A percentile compares a stretch with the other conserved stretches of the same genome.
Conservation (phyloP, 495 filamentous ascomycete species). For the Aspergillus olivimuriae region DNA sequence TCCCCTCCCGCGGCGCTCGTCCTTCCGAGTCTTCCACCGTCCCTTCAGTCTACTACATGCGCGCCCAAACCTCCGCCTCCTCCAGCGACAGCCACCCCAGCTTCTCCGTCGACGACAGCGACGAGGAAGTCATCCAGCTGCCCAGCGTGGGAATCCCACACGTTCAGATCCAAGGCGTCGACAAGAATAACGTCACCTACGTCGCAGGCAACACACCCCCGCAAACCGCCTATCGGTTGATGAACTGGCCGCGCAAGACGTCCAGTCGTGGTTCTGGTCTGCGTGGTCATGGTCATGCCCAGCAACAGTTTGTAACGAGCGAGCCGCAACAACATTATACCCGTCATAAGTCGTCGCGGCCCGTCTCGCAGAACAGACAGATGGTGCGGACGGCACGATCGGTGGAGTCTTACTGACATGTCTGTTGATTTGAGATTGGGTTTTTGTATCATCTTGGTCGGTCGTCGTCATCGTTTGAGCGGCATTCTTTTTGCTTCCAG, state of each 20-base stretch:
- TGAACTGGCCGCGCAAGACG: constrained; percentile 27
- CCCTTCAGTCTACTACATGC: constrained; percentile 32
- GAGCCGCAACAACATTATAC: neutral
- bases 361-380: neutral
- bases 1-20: constrained; percentile 10
- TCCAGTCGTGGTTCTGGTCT: neutral
- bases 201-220: constrained; percentile 23
- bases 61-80: constrained; percentile 28
- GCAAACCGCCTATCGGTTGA: constrained; percentile 26
- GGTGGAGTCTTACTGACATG: neutral
- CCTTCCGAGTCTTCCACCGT: constrained; percentile 6
- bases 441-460: neutral
- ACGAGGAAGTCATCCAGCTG: constrained; percentile 35
- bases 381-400: neutral
- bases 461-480: too few relatives aligned
- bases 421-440: too few relatives aligned
- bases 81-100: constrained; percentile 17
- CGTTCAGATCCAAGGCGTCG: constrained; percentile 32
- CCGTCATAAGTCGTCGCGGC: too few relatives aligned
- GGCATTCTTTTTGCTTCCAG: too few relatives aligned
- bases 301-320: constrained; percentile 4
- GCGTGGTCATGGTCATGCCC: neutral
- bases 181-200: constrained; percentile 34
- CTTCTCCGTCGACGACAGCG: constrained; percentile 25
- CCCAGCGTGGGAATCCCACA: constrained; percentile 27